A percentile compares a stretch with the other conserved stretches of the same genome.
phyloP scores from a whole-genome alignment of 768 basidiomycete species.

The Serendipita sp. region DNA sequence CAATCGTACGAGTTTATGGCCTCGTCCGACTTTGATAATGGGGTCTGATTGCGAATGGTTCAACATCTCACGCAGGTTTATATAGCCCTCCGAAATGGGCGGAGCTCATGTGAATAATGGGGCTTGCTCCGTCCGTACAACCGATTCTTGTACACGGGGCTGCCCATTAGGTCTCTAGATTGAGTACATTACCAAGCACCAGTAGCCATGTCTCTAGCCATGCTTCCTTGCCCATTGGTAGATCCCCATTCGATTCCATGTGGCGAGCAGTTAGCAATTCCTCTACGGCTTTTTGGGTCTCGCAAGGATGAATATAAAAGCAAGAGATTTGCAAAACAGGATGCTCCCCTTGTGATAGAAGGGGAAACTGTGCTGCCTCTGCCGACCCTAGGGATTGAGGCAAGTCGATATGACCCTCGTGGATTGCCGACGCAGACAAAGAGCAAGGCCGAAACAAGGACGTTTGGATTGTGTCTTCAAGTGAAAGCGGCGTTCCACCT shows the following conservation, averaged over 20 bases:
- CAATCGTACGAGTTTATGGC: conserved; percentile 3
- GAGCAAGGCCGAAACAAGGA: conserved; percentile 41
- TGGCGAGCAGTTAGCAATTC: conserved; percentile 44
- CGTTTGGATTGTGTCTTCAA: conserved; percentile 40
- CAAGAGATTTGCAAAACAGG: conserved; percentile 56
- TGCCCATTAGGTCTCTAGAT: conserved; percentile 24
- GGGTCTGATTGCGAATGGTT: not conserved
- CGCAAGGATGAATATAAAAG: conserved; percentile 85
- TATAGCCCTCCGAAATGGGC: not conserved
- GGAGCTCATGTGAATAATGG: conserved; percentile 7
- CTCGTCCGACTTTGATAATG: not conserved
- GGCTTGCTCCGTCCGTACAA: not conserved
- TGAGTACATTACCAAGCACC: conserved; percentile 50
- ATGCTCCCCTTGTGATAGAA: conserved; percentile 79
- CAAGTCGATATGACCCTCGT: conserved; percentile 20
- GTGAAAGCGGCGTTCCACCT: conserved; percentile 51
- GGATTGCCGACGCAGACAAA: conserved; percentile 19
- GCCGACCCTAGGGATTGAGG: conserved; percentile 41
- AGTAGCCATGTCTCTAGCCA: conserved; percentile 59
- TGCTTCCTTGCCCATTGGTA: not conserved
- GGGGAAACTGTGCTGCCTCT: conserved; percentile 43
- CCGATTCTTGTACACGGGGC: not conserved
- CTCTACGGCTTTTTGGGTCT: conserved; percentile 45
- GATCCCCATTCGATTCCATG: not conserved
- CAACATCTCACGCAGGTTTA: not conserved